These are phyloP conservation scores for Ciborinia camelliae DNA, from an alignment of 2,329 filamentous ascomycete species.

Conservation along the genomic window DNA sequence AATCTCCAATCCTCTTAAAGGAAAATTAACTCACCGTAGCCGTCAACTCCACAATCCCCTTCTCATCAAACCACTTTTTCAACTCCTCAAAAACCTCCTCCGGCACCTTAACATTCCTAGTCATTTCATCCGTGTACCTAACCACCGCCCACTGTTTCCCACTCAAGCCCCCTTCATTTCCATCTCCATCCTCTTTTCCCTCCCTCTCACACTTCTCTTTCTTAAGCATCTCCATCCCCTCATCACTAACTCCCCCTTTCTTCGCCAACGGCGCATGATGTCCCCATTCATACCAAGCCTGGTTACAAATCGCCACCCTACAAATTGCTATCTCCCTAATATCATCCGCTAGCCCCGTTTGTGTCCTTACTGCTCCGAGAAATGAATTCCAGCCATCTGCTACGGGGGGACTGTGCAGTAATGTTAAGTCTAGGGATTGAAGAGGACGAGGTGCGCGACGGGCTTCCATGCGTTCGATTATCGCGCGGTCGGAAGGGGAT, in stretches of 20 bases:
- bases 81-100: slow-evolving; percentile 66
- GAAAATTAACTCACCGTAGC: slow-evolving; percentile 48
- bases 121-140: slow-evolving; percentile 80
- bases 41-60: slow-evolving; percentile 77
- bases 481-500: slow-evolving; percentile 48
- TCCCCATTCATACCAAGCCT: slow-evolving; percentile 82
- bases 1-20: background rate
- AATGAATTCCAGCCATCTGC: slow-evolving; percentile 75
- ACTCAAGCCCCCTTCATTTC: slow-evolving; percentile 43
- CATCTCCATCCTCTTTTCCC: slow-evolving; percentile 36
- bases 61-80: slow-evolving; percentile 59
- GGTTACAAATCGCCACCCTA: slow-evolving; percentile 74
- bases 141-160: slow-evolving; percentile 66
- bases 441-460: slow-evolving; percentile 67
- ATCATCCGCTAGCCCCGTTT: slow-evolving; percentile 48
- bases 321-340: slow-evolving; percentile 77
- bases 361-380: slow-evolving; percentile 59
- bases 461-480: slow-evolving; percentile 60
- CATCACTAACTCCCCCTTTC: slow-evolving; percentile 33
- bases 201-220: slow-evolving; percentile 14
- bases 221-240: slow-evolving; percentile 31
- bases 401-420: slow-evolving; percentile 70
- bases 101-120: slow-evolving; percentile 63
- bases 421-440: slow-evolving; percentile 70
- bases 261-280: slow-evolving; percentile 64